These are phyloP conservation scores for Platanthera guangdongensis DNA, from an alignment of 106 monocot genomes.

Conservation along the genomic window DNA sequence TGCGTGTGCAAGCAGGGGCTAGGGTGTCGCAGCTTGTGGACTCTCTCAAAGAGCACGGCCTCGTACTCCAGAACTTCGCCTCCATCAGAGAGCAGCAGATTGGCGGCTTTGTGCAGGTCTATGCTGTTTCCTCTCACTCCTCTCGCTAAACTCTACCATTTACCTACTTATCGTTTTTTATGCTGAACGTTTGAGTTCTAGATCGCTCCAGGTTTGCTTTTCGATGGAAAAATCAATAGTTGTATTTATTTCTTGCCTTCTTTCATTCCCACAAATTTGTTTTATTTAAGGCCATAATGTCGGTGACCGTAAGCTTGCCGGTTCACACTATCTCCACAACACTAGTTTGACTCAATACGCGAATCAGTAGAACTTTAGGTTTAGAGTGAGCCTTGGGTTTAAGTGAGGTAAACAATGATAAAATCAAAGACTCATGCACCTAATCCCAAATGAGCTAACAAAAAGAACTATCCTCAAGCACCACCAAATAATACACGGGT, in stretches of 20 bases:
- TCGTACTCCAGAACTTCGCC: slow-evolving; percentile 92
- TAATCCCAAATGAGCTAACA: no score
- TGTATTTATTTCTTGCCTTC: not conserved
- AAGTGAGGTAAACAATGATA: no score
- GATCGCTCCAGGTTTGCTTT: not conserved
- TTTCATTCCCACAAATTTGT: not conserved
- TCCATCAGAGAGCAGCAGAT: slow-evolving; percentile 96
- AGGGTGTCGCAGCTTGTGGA: slow-evolving; percentile 86
- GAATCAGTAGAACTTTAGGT: no score
- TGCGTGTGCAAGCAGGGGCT: slow-evolving; percentile 77
- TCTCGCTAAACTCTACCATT: not conserved
- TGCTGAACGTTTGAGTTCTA: not conserved
- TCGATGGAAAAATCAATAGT: not conserved
- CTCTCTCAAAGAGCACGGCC: slow-evolving; percentile 69
- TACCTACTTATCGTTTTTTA: not conserved
- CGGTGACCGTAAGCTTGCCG: no score
- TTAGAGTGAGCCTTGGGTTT: no score
- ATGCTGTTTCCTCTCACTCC: not conserved
- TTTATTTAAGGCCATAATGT: no score
- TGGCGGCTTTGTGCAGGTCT: slow-evolving; percentile 78
- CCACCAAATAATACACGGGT: no score
- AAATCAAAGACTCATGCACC: no score
- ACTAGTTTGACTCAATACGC: no score
- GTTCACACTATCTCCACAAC: no score
- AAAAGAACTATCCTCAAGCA: no score